Evolutionary conservation across 2,329 filamentous ascomycete species (phyloP).

Genomic region (Aspergillus sp.): DNA sequence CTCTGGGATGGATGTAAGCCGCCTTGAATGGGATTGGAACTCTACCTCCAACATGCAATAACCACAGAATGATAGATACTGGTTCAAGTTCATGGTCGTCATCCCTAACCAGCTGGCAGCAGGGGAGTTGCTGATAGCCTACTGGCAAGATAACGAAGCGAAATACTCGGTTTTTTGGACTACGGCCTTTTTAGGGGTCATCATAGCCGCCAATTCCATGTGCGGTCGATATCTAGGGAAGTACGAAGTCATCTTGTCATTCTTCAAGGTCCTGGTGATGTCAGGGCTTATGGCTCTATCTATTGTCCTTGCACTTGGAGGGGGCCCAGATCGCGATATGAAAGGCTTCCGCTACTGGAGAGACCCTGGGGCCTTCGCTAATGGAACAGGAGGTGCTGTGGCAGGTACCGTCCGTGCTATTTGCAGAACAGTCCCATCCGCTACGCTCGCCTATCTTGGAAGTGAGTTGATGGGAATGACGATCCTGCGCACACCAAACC

Average conservation of each 20-base stretch:
- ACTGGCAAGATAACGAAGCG: constrained; percentile 66
- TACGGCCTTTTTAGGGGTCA: constrained; percentile 64
- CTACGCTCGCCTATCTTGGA: constrained; percentile 75
- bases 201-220: constrained; percentile 67
- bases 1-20: constrained; percentile 67
- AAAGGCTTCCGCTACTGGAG: constrained; percentile 68
- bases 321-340: constrained; percentile 61
- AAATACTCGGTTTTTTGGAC: constrained; percentile 80
- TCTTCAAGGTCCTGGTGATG: constrained; percentile 68
- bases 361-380: constrained; percentile 58
- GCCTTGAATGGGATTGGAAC: neutral
- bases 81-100: constrained; percentile 78
- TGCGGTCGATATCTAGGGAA: constrained; percentile 68
- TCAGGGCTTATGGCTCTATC: constrained; percentile 65
- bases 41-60: constrained; percentile 14
- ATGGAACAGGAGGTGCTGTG: constrained; percentile 34
- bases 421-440: constrained; percentile 71
- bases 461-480: constrained; percentile 76
- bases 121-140: constrained; percentile 72
- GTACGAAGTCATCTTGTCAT: constrained; percentile 59
- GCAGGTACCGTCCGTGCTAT: constrained; percentile 60
- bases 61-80: constrained; percentile 42
- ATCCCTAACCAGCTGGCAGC: constrained; percentile 84
- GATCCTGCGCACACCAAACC: constrained; percentile 74
- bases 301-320: constrained; percentile 64